phyloP scores from a whole-genome alignment of 1,139 yeast genomes.

The Candida glucosophila region DNA sequence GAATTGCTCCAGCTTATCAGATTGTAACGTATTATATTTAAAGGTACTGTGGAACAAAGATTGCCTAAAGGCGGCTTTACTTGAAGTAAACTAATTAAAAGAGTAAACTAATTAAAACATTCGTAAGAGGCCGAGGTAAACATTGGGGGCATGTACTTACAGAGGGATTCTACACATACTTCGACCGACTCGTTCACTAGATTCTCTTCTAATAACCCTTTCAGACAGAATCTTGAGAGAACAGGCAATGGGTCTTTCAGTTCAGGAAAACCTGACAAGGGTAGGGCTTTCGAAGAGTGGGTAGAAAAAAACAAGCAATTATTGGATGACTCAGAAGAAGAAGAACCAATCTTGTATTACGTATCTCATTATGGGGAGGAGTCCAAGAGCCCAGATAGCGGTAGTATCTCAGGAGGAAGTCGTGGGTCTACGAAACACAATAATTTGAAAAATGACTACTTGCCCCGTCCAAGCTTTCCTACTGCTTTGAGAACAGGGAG shows the following conservation, averaged over 20 bases:
- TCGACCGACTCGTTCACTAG: slow-evolving; percentile 37
- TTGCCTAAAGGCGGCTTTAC: too few relatives aligned
- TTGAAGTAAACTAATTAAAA: too few relatives aligned
- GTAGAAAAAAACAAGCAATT: slow-evolving; percentile 39
- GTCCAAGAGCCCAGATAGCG: background rate
- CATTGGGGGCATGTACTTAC: slow-evolving; percentile 36
- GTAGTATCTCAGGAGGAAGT: background rate
- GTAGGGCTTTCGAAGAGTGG: slow-evolving; percentile 38
- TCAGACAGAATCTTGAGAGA: slow-evolving; percentile 21
- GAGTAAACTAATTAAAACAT: too few relatives aligned
- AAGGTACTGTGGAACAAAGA: too few relatives aligned
- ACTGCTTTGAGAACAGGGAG: slow-evolving; percentile 26
- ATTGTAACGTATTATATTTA: too few relatives aligned
- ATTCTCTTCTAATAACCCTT: slow-evolving; percentile 53
- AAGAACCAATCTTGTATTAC: slow-evolving; percentile 17
- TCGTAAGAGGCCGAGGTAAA: too few relatives aligned
- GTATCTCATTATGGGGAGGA: slow-evolving; percentile 1
- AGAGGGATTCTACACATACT: slow-evolving; percentile 26
- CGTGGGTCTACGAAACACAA: too few relatives aligned
- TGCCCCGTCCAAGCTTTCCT: slow-evolving; percentile 20
- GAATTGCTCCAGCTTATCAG: too few relatives aligned
- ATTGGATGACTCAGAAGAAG: slow-evolving; percentile 35
- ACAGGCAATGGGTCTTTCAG: slow-evolving; percentile 3
- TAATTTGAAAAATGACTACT: too few relatives aligned
- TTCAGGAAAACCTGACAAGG: slow-evolving; percentile 4